Evolutionary conservation across 2,329 filamentous ascomycete genomes (phyloP), one percentile per base, ranked within the genome.

Genomic region (Ceratocystis albifundus): DNA sequence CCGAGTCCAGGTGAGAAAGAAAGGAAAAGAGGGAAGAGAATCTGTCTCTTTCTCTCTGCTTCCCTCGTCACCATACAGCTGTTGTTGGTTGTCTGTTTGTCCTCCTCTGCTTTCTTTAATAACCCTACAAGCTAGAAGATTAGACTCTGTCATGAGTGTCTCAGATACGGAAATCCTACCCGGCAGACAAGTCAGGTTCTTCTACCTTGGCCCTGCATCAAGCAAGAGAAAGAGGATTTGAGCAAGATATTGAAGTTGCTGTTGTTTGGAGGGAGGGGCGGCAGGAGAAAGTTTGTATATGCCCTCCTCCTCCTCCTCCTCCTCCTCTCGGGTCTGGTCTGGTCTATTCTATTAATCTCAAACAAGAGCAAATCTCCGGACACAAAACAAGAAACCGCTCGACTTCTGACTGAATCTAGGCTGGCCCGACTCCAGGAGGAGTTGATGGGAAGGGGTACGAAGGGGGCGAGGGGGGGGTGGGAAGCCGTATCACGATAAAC

Each of bases 121-220:
- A 32, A 32, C 5, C 53, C 6, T n/a, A n/a, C 53, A 59, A 50
- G 25, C 28, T 32, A 53, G 20, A 28, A 22, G 36, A 30, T 32
- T 59, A 30, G 28, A 32, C 53, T 59, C 28, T 59, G n/a, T 17
- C 53, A 32, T 59, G 53, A 15, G 32, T 32, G 53, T 59, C 53
- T 59, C 53, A 17, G 53, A 59, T n/a, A n/a, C 53, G 12, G 53
- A 36, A 59, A 59, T 30, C 25, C 53, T 20, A 17, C 25, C 28
- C 28, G 53, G 7, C 15, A 32, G 53, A 15, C 28, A 12, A 15
- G 22, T 22, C 10, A 17, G 15, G 17, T 17, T 22, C 20, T 30
- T n/a, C n/a, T 20, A 48, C 45, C 5, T 17, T 48, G 7, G 45
- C 2, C 2, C 36, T 50, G 46, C 2, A 4, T 50, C 5, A 50